Base-by-base conservation (phyloP, 2,329 filamentous ascomycete species). In the Penicillium polonicum region DNA sequence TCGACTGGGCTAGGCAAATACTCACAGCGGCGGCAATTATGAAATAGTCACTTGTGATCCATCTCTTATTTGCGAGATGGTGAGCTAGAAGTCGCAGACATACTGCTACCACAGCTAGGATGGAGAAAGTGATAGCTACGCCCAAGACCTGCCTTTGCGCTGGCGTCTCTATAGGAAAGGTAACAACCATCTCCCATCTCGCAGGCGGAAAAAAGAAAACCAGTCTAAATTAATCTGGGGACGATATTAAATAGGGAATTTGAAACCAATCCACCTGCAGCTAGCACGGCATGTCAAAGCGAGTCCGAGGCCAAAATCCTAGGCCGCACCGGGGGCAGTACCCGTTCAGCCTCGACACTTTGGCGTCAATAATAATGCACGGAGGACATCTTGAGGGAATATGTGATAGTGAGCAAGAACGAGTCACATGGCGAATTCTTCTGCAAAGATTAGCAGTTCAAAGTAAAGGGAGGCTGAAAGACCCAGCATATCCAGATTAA, bases 11-110 rank as follows among this genome's bases (percentile, higher is more conserved):
- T 23, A 17, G 25, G 15, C 1, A 8, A 13, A 12, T 44, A 19
- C 60, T 58, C 48, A 68, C 66, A 29, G 58, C 61, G 25, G 64
- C 66, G 5, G 50, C 59, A 42, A 68, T 68, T 29, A 68, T 55
- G 19, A 62, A 65, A 31, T 64, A 66, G 43, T 68, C 66, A 43
- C 64, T 68, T 12, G 25, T 1, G 3, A 46, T 62, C 64, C 62
- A 65, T 36, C 52, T 50, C 44, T 63, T 68, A 5, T 45, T 49
- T 27, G 61, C 64, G 45, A 68, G 31, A 21, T 59, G 50, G 27
- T 65, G 66, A 31, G 66, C 58, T 13, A 68, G 42, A 7, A 68
- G 46, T 17, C 66, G 65, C 12, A 68, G 39, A 12, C 19, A 43
- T 21, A 68, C 57, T 2, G 64, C 65, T 8, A 56, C n/a, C 5